Conservation (phyloP, 2,329 filamentous ascomycete species). For the Trichoderma sp. region DNA sequence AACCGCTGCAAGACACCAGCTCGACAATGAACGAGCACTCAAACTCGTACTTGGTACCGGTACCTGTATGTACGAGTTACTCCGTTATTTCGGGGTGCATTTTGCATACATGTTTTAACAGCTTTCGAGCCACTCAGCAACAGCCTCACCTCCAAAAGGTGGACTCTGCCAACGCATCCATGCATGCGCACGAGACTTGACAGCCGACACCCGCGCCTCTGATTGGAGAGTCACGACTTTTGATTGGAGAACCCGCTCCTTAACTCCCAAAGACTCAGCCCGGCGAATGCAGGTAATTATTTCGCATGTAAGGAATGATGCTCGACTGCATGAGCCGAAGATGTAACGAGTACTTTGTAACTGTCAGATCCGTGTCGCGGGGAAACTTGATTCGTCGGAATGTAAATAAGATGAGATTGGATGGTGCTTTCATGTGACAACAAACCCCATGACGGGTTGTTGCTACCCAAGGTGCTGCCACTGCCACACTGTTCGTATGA, state of each 20-base stretch:
- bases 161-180: constrained; percentile 15
- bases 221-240: not conserved
- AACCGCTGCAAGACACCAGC: constrained; percentile 3
- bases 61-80: not conserved
- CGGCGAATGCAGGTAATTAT: constrained; percentile 8
- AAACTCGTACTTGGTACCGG: not conserved
- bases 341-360: not conserved
- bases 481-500: not conserved
- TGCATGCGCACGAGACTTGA: constrained; percentile 13
- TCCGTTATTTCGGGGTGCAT: constrained; percentile 1
- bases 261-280: too few species aligned
- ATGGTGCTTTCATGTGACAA: not conserved
- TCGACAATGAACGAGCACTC: not conserved
- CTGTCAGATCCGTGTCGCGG: not conserved
- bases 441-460: not conserved
- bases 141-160: not conserved
- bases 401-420: not conserved
- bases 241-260: too few species aligned
- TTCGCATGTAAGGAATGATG: constrained; percentile 8
- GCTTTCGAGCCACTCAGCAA: not conserved
- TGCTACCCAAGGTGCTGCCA: not conserved
- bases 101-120: not conserved
- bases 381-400: not conserved
- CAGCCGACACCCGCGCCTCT: not conserved
- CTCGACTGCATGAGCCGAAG: not conserved